Percentiles rank a stretch among this genome's conserved stretches.
phyloP scores from a whole-genome alignment of 805 yeast genomes.

The Saccharomyces eubayanus region DNA sequence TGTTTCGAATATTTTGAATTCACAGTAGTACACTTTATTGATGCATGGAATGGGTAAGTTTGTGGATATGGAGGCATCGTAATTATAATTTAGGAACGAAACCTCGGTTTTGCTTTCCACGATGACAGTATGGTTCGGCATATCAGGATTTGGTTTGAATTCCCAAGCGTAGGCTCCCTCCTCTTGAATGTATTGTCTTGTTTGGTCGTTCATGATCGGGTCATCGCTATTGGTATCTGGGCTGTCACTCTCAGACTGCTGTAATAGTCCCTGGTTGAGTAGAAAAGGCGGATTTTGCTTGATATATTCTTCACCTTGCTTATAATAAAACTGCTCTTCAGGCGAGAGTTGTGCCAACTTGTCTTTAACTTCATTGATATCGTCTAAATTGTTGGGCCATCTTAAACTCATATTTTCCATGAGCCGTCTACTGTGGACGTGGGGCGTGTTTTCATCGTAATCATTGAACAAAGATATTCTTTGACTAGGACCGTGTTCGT shows the following conservation, averaged over 20 bases:
- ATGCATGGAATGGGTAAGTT: slow-evolving; percentile 77
- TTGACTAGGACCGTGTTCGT: slow-evolving; percentile 1
- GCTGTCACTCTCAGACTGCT: slow-evolving; percentile 15
- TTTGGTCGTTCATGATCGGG: slow-evolving; percentile 30
- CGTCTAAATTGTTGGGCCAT: slow-evolving; percentile 55
- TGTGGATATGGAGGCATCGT: slow-evolving; percentile 63
- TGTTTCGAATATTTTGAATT: slow-evolving; percentile 65
- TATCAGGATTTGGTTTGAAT: slow-evolving; percentile 49
- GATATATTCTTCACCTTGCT: slow-evolving; percentile 34
- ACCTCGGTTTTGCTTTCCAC: slow-evolving; percentile 61
- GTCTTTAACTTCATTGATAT: slow-evolving; percentile 50
- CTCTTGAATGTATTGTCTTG: slow-evolving; percentile 56
- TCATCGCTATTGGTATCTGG: slow-evolving; percentile 17
- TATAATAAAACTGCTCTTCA: slow-evolving; percentile 34
- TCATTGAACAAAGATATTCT: slow-evolving; percentile 12
- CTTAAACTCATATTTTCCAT: slow-evolving; percentile 11
- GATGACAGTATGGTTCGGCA: slow-evolving; percentile 46
- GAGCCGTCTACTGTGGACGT: background rate
- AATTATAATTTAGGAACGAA: slow-evolving; percentile 45
- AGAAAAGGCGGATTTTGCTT: slow-evolving; percentile 37
- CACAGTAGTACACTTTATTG: slow-evolving; percentile 84
- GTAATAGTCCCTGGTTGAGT: background rate
- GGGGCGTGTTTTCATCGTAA: slow-evolving; percentile 6
- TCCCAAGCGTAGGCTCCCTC: slow-evolving; percentile 90
- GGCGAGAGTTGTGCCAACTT: slow-evolving; percentile 52